Evolutionary conservation across 2,329 filamentous ascomycete species (phyloP).

Genomic region (Verticillium alfalfae): DNA sequence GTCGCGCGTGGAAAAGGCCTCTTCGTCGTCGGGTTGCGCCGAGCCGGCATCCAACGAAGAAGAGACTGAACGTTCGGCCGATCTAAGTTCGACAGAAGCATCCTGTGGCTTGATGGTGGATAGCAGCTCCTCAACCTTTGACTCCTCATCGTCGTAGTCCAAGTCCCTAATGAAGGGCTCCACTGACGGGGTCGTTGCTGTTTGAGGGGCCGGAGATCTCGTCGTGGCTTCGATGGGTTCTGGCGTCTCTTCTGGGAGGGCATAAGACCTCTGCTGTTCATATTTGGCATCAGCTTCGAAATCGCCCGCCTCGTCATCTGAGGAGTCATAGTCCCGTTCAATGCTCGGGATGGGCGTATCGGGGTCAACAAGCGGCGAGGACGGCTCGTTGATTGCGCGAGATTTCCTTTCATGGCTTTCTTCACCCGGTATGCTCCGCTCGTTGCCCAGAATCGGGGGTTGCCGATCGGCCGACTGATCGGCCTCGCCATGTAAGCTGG

Average conservation of each 20-base stretch:
- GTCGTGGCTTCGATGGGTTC: not conserved
- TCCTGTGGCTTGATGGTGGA: not conserved
- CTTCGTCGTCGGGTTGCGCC: not conserved
- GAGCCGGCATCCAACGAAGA: not conserved
- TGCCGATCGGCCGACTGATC: not conserved
- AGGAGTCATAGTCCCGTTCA: not conserved
- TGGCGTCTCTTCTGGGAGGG: not conserved
- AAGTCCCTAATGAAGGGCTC: not conserved
- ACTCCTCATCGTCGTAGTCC: not conserved
- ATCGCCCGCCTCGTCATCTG: not conserved
- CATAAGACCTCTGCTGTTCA: not conserved
- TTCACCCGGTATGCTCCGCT: not conserved
- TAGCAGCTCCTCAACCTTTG: not conserved
- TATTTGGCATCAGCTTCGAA: not conserved
- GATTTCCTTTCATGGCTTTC: not conserved
- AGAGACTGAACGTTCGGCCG: not conserved
- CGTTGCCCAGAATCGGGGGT: not conserved
- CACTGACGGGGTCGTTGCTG: not conserved
- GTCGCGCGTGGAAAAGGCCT: not conserved
- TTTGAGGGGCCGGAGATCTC: not conserved
- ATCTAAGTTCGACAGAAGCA: not conserved
- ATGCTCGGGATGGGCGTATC: not conserved
- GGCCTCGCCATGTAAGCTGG: conserved; percentile 1
- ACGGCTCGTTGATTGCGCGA: not conserved
- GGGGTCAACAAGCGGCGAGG: not conserved